These are phyloP conservation scores for Pholiota adiposa DNA, from an alignment of 1,284 basidiomycete genomes.

Conservation along the genomic window DNA sequence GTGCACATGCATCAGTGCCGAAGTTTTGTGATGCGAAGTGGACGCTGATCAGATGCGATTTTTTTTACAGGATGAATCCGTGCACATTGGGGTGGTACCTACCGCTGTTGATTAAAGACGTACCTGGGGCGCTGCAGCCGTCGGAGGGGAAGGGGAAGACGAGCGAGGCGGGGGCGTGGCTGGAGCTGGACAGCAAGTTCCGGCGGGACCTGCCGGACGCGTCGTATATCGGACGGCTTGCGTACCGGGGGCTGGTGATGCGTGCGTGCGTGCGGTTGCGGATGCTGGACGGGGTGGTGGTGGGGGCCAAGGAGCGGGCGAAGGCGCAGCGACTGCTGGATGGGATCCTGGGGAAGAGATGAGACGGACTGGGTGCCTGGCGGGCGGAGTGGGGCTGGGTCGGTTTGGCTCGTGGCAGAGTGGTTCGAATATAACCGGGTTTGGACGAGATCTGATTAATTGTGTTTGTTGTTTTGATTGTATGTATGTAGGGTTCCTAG, in stretches of 20 bases:
- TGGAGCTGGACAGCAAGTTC: conserved; percentile 83
- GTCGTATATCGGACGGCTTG: conserved; percentile 82
- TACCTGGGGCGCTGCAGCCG: conserved; percentile 69
- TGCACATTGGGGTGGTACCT: conserved; percentile 95
- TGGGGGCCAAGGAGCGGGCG: conserved; percentile 78
- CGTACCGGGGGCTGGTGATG: conserved; percentile 89
- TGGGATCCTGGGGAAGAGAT: conserved; percentile 51
- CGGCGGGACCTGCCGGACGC: conserved; percentile 87
- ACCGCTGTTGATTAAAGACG: conserved; percentile 76
- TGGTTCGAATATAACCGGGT: conserved; percentile 20
- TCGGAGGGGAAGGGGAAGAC: conserved; percentile 42
- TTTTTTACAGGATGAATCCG: conserved; percentile 77
- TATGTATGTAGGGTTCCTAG: conserved; percentile 31
- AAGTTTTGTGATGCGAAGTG: background rate
- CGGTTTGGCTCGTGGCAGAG: conserved; percentile 3
- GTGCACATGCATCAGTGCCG: background rate
- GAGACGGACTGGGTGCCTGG: conserved; percentile 21
- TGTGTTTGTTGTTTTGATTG: conserved; percentile 21
- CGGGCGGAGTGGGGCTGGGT: conserved; percentile 21
- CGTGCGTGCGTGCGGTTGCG: conserved; percentile 66
- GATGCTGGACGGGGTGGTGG: conserved; percentile 82
- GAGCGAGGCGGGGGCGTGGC: conserved; percentile 50
- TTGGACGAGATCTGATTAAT: conserved; percentile 27
- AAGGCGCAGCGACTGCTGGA: conserved; percentile 77
- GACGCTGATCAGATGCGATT: background rate